Percentiles rank a stretch among this genome's conserved stretches.
phyloP scores from a whole-genome alignment of 306 rosid species.

The Inga leiocalycina region DNA sequence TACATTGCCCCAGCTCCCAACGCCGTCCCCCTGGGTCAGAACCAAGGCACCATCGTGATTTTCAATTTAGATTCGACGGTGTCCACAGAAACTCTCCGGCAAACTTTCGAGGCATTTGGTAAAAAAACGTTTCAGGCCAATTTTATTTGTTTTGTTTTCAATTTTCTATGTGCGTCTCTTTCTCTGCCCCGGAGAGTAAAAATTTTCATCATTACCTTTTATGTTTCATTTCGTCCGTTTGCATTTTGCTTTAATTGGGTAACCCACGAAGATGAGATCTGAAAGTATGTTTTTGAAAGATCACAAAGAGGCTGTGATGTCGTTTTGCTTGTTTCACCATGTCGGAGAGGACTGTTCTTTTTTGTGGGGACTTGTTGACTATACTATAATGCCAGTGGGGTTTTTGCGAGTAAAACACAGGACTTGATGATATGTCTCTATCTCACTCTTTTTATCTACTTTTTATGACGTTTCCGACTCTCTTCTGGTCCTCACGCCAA shows the following conservation, averaged over 20 bases:
- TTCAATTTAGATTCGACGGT: constrained; percentile 65
- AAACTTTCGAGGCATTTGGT: constrained; percentile 70
- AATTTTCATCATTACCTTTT: not conserved
- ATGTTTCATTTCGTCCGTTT: not conserved
- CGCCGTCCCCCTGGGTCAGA: constrained; percentile 55
- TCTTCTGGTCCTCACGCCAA: not conserved
- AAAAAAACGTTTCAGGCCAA: not conserved
- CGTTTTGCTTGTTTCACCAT: constrained; percentile 1
- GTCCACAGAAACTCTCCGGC: constrained; percentile 45
- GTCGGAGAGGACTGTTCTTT: constrained; percentile 10
- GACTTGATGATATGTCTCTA: constrained; percentile 32
- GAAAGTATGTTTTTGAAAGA: constrained; percentile 10
- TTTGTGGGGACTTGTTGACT: constrained; percentile 14
- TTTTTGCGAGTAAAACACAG: not conserved
- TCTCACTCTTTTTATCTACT: constrained; percentile 16
- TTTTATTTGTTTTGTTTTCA: not conserved
- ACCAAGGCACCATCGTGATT: constrained; percentile 83
- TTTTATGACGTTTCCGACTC: not conserved
- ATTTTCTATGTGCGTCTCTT: not conserved
- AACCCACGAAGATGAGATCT: constrained; percentile 26
- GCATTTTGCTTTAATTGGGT: not conserved
- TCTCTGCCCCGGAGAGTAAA: too few relatives aligned
- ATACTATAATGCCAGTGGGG: not conserved
- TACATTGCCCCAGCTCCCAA: constrained; percentile 49
- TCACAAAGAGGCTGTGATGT: not conserved